Base-by-base conservation (phyloP, 2,329 filamentous ascomycete species). In the Botrytis paeoniae region DNA sequence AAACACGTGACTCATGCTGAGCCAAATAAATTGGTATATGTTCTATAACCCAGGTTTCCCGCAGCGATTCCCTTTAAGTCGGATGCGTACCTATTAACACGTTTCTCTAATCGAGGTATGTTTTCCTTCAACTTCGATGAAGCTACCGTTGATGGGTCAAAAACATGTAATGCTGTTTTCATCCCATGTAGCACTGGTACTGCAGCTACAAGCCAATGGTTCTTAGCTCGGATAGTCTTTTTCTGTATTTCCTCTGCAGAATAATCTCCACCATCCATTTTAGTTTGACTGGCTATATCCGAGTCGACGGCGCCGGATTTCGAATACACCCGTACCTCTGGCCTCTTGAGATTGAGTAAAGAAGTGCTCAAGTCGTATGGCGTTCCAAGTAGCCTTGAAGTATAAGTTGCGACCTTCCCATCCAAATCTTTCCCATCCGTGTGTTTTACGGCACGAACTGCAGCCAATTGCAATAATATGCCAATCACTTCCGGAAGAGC, bases 381-480 rank as follows among this genome's bases (percentile, higher is more conserved):
- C 29, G 77, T 60, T 18, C 29, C 78, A 73, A 74, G 74, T 60
- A 78, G 74, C 68, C 73, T 78, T 69, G 78, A 76, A 20, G 81
- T 81, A 75, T 85, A 85, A 54, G 78, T 78, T 37, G 77, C 76
- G 41, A 86, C 84, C 43, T 82, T 79, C 6, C 80, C 80, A 37
- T 79, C 79, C n/a, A 78, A 75, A 75, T 86, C 84, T 51, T 82
- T 81, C 3, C 82, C 82, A 6, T 75, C 80, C 32, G 78, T 75
- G 48, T 83, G 75, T 41, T 81, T 80, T n/a, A 82, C 54, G 4
- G 83, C 82, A 57, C 80, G 79, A n/a, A 83, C 81, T 39, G 85
- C 83, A 74, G 81, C 81, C 25, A 87, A 78, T 69, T 86, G 82
- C 12, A 87, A 78, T 29, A 85, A 74, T 4, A 82, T 78, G 35